Percentiles rank a stretch among this genome's conserved stretches.
Evolutionary conservation across 768 basidiomycete genomes (phyloP).

Genomic region (Naganishia onofrii): DNA sequence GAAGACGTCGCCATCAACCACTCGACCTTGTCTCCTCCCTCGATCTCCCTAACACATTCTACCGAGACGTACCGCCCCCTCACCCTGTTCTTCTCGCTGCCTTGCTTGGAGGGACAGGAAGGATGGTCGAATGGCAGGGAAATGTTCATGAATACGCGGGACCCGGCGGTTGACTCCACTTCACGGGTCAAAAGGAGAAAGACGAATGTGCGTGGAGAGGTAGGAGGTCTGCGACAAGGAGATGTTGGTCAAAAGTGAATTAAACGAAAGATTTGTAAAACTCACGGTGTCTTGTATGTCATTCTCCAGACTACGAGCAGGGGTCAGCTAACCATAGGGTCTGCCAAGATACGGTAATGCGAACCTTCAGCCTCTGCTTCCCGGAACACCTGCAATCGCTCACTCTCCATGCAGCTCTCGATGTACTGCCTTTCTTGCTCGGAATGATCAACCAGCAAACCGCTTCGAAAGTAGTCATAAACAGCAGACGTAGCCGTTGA

Average conservation of each 20-base stretch:
- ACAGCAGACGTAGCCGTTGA: neutral
- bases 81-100: constrained; percentile 39
- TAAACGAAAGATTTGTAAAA: neutral
- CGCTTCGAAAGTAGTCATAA: constrained; percentile 23
- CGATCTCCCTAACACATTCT: constrained; percentile 42
- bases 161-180: neutral
- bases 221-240: constrained; percentile 29
- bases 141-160: constrained; percentile 27
- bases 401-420: constrained; percentile 40
- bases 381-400: constrained; percentile 41
- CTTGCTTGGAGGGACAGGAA: constrained; percentile 38
- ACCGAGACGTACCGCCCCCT: constrained; percentile 49
- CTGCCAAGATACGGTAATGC: neutral
- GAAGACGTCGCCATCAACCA: constrained; percentile 51
- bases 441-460: constrained; percentile 32
- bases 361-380: constrained; percentile 42
- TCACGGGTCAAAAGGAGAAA: constrained; percentile 39
- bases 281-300: constrained; percentile 40
- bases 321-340: neutral
- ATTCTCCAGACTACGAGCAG: constrained; percentile 39
- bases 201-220: constrained; percentile 44
- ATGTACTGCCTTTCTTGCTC: constrained; percentile 50
- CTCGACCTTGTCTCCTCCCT: constrained; percentile 38
- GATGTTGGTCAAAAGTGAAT: neutral
- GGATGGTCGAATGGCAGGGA: constrained; percentile 49